Conservation (phyloP, 352 stramenopile species). For the Phytophthora sansomeana region DNA sequence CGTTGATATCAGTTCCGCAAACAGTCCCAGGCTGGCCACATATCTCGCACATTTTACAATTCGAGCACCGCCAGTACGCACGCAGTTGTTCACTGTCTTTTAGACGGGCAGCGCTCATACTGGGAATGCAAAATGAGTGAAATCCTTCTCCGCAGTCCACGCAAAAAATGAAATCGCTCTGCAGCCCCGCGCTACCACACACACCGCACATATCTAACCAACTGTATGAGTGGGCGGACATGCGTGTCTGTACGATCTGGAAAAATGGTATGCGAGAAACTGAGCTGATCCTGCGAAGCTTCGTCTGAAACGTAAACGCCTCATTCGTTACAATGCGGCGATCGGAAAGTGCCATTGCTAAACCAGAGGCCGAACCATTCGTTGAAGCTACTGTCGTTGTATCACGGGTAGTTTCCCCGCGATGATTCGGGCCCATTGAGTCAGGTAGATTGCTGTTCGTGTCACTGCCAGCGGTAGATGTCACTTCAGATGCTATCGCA, state of each 20-base stretch:
- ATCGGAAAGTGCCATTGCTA: slow-evolving; percentile 18
- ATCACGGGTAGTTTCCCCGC: slow-evolving; percentile 13
- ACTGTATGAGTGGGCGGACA: slow-evolving; percentile 82
- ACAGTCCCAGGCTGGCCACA: slow-evolving; percentile 71
- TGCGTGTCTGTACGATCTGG: slow-evolving; percentile 75
- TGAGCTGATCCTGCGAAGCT: slow-evolving; percentile 65
- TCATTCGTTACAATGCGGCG: slow-evolving; percentile 31
- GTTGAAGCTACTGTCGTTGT: not conserved
- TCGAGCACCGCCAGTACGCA: slow-evolving; percentile 92
- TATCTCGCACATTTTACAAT: slow-evolving; percentile 97
- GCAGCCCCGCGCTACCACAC: slow-evolving; percentile 89
- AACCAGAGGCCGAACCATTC: slow-evolving; percentile 4
- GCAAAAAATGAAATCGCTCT: slow-evolving; percentile 93
- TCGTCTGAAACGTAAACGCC: slow-evolving; percentile 63
- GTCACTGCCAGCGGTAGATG: slow-evolving; percentile 19
- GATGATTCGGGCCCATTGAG: slow-evolving; percentile 9
- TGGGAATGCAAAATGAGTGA: slow-evolving; percentile 92
- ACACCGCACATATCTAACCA: slow-evolving; percentile 94
- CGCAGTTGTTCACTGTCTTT: slow-evolving; percentile 61
- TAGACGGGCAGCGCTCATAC: slow-evolving; percentile 43
- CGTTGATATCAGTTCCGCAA: slow-evolving; percentile 13
- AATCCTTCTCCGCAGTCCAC: slow-evolving; percentile 96
- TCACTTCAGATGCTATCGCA: slow-evolving; percentile 7
- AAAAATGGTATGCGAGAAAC: slow-evolving; percentile 75
- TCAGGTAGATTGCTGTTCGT: slow-evolving; percentile 26